Base-by-base conservation (phyloP, 73 alveolate species). In the Stentor roeselii region DNA sequence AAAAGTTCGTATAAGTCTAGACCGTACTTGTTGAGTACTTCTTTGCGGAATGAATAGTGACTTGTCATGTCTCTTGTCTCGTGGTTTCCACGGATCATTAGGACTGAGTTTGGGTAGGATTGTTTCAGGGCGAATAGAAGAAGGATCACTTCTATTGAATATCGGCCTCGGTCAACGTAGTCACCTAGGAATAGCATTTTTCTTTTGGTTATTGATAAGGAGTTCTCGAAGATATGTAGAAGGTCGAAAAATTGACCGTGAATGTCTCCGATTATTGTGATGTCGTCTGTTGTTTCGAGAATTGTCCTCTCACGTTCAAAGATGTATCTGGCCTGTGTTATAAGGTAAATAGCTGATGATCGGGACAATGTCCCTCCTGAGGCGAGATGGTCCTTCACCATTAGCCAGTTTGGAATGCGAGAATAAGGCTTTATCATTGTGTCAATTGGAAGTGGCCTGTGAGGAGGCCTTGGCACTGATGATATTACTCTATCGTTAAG, bases 1-100 rank as follows among this genome's bases (percentile, higher is more conserved):
- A 93, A 76, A 1, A 74, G 14, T 75, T 92, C 92, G 75, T 93
- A 94, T 39, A 86, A 42, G 40, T 94, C 98, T 75, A 83, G 75
- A 60, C 91, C 98, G 77, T 87, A 94, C 42, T 92, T 87, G 14
- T 82, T 88, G 83, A 90, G 75, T 39, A 95, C 91, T 93, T 77
- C 92, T 14, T 82, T 30, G 3, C 60, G 27, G 41, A 82, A 82
- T n/a, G 35, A 31, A 78, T 30, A 82, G 32, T 1, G 11, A n/a
- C 21, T n/a, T 0, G 83, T 82, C 32, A 75, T 59, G 1, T 30
- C 21, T 27, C 74, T 6, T 38, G 89, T 75, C 75, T 95, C 99
- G 78, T 95, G 99, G 84, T 95, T 95, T 35, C 99, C 99, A 78
- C 97, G 84, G 37, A 95, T 92, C 75, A 96, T 88, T 32, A 91